Evolutionary conservation across 1,139 yeast species (phyloP).

Genomic region (Magnusiomyces suaveolens): DNA sequence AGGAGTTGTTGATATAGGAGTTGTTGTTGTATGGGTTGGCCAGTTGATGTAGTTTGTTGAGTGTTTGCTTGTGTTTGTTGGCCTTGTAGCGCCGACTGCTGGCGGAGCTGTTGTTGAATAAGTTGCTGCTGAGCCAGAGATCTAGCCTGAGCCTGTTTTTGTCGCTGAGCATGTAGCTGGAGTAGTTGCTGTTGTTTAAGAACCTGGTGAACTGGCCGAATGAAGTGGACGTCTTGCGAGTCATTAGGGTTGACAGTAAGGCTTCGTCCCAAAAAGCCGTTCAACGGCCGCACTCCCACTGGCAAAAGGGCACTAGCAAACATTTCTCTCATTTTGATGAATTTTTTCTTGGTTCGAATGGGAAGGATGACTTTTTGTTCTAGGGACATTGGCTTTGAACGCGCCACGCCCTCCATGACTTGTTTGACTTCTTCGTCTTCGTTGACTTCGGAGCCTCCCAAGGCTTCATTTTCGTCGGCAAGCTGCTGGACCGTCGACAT

Average conservation of each 20-base stretch:
- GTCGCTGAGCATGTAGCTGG: constrained; percentile 8
- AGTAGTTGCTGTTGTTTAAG: not conserved
- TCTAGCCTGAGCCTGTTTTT: constrained; percentile 26
- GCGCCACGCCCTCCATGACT: constrained; percentile 82
- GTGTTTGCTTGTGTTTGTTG: no score
- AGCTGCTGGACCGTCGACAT: constrained; percentile 28
- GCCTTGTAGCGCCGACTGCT: no score
- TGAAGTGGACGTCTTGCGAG: constrained; percentile 8
- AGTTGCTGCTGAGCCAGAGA: constrained; percentile 30
- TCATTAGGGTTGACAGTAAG: constrained; percentile 9
- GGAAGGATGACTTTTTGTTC: constrained; percentile 70
- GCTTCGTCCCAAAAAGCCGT: constrained; percentile 10
- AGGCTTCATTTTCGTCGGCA: constrained; percentile 30
- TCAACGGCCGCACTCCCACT: constrained; percentile 38
- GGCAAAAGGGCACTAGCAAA: constrained; percentile 33
- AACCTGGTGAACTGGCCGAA: not conserved
- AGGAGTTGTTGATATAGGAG: no score
- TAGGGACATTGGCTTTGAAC: constrained; percentile 66
- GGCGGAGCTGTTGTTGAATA: no score
- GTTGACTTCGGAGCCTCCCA: constrained; percentile 26
- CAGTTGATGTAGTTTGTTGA: no score
- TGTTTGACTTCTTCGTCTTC: constrained; percentile 94
- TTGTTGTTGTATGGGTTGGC: no score
- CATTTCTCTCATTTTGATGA: constrained; percentile 61
- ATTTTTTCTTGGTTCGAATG: constrained; percentile 56